Evolutionary conservation across 805 yeast species (phyloP).

Genomic region (Cyberlindnera xylosilytica): DNA sequence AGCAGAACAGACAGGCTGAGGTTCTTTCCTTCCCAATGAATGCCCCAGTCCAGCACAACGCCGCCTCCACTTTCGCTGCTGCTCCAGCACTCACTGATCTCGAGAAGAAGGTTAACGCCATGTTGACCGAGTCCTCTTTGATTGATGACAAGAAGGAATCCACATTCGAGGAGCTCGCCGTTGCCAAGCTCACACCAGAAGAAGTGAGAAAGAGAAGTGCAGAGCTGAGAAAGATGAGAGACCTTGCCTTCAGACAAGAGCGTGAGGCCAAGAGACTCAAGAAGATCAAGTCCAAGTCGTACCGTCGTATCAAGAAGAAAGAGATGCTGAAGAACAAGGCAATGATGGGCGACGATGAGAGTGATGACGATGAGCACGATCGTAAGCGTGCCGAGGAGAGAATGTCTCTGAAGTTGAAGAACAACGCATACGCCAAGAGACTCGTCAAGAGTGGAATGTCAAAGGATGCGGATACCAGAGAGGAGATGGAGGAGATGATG

Average conservation of each 20-base stretch:
- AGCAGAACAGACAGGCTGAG: conserved; percentile 78
- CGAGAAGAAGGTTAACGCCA: conserved; percentile 59
- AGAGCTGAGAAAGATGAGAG: conserved; percentile 89
- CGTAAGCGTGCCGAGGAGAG: conserved; percentile 83
- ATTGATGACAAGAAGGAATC: conserved; percentile 72
- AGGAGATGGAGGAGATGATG: conserved; percentile 92
- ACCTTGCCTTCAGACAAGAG: conserved; percentile 94
- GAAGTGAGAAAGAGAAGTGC: conserved; percentile 74
- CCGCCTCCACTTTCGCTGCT: conserved; percentile 56
- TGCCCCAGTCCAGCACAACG: conserved; percentile 39
- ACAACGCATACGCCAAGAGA: conserved; percentile 87
- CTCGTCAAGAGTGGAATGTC: conserved; percentile 88
- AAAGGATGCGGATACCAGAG: conserved; percentile 79
- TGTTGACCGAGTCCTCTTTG: conserved; percentile 63
- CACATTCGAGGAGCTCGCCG: conserved; percentile 83
- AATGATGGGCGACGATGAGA: conserved; percentile 57
- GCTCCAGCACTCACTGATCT: conserved; percentile 46
- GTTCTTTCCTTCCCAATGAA: conserved; percentile 75
- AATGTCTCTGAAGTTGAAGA: conserved; percentile 88
- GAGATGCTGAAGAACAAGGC: conserved; percentile 70
- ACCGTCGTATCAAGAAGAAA: conserved; percentile 80
- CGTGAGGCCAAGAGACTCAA: conserved; percentile 85
- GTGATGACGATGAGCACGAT: conserved; percentile 62
- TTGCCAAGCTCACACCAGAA: conserved; percentile 75
- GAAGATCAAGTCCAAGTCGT: conserved; percentile 91